These are phyloP conservation scores for Kuraishia hungarica DNA, from an alignment of 805 yeast species.

Conservation along the genomic window DNA sequence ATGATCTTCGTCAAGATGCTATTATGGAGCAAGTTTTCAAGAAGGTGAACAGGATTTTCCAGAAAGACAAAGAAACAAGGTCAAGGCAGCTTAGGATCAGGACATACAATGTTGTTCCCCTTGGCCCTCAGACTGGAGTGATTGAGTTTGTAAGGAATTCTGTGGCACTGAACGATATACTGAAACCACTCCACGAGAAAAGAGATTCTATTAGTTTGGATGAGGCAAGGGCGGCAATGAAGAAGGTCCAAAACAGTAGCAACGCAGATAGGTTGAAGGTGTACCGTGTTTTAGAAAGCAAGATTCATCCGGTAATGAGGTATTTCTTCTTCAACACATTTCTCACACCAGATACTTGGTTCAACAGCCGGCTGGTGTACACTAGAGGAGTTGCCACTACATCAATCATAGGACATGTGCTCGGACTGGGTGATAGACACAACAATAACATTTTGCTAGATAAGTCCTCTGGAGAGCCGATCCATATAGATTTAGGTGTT, in stretches of 20 bases:
- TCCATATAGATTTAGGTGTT: conserved; percentile 93
- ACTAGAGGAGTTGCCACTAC: conserved; percentile 75
- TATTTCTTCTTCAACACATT: conserved; percentile 64
- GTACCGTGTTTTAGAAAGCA: conserved; percentile 37
- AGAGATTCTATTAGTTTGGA: conserved; percentile 39
- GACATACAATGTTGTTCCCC: conserved; percentile 84
- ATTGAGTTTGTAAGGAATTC: conserved; percentile 86
- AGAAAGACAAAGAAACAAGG: conserved; percentile 44
- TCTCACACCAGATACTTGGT: conserved; percentile 67
- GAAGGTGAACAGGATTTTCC: conserved; percentile 66
- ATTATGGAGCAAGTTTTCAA: conserved; percentile 96
- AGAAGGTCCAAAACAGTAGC: conserved; percentile 39
- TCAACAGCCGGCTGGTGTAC: conserved; percentile 51
- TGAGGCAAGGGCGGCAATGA: conserved; percentile 60
- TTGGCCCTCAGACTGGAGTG: conserved; percentile 82
- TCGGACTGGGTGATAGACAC: conserved; percentile 95
- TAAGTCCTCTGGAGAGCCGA: conserved; percentile 75
- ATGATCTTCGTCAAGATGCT: conserved; percentile 91
- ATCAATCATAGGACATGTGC: conserved; percentile 78
- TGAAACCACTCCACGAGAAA: conserved; percentile 52
- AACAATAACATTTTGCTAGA: conserved; percentile 86
- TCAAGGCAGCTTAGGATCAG: conserved; percentile 54
- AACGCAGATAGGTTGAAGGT: conserved; percentile 32
- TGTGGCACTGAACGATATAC: conserved; percentile 56
- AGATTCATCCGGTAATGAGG: conserved; percentile 60